Base-by-base conservation (phyloP, 2,329 filamentous ascomycete genomes). In the Cryphonectria parasitica region DNA sequence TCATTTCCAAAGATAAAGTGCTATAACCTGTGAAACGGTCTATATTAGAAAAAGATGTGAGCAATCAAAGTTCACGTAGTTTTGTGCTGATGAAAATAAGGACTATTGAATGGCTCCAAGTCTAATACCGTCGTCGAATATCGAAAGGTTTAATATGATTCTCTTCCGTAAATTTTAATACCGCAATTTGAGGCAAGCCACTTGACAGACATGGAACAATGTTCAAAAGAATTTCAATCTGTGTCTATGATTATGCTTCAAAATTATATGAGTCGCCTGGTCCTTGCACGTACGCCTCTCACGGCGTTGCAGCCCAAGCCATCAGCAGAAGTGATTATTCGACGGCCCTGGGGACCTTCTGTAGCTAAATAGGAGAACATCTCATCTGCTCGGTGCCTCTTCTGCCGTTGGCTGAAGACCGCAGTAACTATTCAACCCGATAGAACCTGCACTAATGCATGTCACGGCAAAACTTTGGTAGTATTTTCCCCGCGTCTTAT, bases 401-500 rank as follows among this genome's bases (percentile, higher is more conserved):
- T 61, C 19, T 61, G 15, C 31, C 56, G 31, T 61, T 10, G 56
- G 36, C 31, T 36, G 5, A 61, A 61, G 8, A 43, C 39, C 22
- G 13, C 61, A 5, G 8, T 28, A 15, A 25, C 41, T 2, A 39
- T 34, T 28, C 15, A 10, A 19, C 19, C 2, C 10, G 7, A 8
- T 66, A 43, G 45, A 49, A 58, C 28, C 39, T 60, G 60, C 39
- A 60, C 28, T 64, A 64, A 39, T 39, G 13, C 8, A 8, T 34
- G 34, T n/a, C 28, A 28, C 36, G 28, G 22, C 31, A 45, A 64
- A 64, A 28, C 64, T 15, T 70, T 54, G 56, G 36, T 22, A 22
- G 7, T 6, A 2, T n/a, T 31, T 49, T 45, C 58, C 65, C 69
- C 45, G 58, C 64, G 58, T 36, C 36, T n/a, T 8, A 34, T 58